A percentile compares a stretch with the other conserved stretches of the same genome.
phyloP scores from a whole-genome alignment of 139 green algal genomes.

The Diplosphaera chodatii region DNA sequence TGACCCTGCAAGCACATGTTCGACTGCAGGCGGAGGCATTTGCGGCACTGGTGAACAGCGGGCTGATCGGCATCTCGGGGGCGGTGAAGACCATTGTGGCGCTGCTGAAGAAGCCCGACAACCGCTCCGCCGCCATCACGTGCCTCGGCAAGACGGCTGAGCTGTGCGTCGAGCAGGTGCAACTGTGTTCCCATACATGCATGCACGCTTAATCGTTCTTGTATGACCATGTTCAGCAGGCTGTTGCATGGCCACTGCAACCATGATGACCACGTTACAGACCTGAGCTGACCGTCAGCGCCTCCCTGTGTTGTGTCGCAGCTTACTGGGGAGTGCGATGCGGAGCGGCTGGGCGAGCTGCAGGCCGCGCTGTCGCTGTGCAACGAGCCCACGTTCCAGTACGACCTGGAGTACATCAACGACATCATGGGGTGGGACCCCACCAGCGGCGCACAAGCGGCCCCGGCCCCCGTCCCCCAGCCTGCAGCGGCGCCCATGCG shows the following conservation, averaged over 20 bases:
- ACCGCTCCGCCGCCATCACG: conserved; percentile 48
- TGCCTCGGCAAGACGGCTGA: conserved; percentile 72
- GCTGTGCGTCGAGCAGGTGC: conserved; percentile 39
- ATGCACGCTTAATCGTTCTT: not conserved
- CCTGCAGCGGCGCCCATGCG: no score
- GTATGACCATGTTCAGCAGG: not conserved
- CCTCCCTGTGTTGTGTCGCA: no score
- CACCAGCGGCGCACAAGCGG: not conserved
- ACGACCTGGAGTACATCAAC: conserved; percentile 59
- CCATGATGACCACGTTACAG: no score
- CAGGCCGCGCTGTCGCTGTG: conserved; percentile 19
- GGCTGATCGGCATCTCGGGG: conserved; percentile 38
- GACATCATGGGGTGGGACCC: conserved; percentile 33
- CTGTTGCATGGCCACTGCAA: not conserved
- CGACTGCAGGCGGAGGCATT: conserved; percentile 53
- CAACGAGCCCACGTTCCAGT: conserved; percentile 33
- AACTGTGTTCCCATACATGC: not conserved
- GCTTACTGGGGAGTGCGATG: conserved; percentile 12
- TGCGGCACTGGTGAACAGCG: conserved; percentile 39
- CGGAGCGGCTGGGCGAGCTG: conserved; percentile 9
- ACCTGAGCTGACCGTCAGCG: no score
- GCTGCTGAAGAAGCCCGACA: conserved; percentile 54
- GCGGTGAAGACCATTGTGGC: conserved; percentile 45
- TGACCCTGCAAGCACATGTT: no score
- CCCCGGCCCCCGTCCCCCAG: not conserved